These are phyloP conservation scores for Pelargonium citronellum DNA, from an alignment of 441 rosid species.

Conservation along the genomic window DNA sequence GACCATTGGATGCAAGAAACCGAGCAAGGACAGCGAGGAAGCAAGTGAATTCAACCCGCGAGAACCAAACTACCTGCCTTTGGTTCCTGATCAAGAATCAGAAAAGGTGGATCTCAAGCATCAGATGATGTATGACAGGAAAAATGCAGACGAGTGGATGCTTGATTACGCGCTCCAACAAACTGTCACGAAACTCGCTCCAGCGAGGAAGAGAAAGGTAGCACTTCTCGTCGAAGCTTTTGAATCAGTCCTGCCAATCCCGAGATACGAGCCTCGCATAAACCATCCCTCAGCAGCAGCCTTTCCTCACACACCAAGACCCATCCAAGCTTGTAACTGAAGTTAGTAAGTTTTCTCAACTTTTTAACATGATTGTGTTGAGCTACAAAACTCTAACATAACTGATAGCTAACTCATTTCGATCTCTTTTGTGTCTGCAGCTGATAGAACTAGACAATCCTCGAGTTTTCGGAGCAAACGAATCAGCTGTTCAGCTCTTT, in stretches of 20 bases:
- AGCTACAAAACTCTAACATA: too few relatives aligned
- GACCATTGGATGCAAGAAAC: constrained; percentile 36
- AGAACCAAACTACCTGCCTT: constrained; percentile 71
- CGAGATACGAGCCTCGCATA: constrained; percentile 28
- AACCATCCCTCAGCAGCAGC: constrained; percentile 27
- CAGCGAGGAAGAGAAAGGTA: constrained; percentile 48
- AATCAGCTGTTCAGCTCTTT: too few relatives aligned
- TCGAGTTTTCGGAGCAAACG: too few relatives aligned
- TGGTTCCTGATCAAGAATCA: constrained; percentile 43
- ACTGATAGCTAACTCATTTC: too few relatives aligned
- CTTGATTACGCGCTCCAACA: constrained; percentile 55
- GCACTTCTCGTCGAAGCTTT: constrained; percentile 11
- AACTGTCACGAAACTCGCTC: constrained; percentile 52
- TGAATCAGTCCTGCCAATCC: constrained; percentile 49
- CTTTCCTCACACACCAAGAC: constrained; percentile 38
- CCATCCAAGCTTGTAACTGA: constrained; percentile 78
- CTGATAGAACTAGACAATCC: too few relatives aligned
- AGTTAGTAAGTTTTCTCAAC: neutral
- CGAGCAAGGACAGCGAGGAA: constrained; percentile 30
- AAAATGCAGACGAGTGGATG: constrained; percentile 64
- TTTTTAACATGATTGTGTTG: too few relatives aligned
- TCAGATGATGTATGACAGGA: constrained; percentile 51
- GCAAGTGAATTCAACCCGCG: constrained; percentile 54
- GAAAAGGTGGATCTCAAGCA: constrained; percentile 64
- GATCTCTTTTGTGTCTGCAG: too few relatives aligned